Percentiles rank a stretch among this genome's conserved stretches.
These are phyloP conservation scores for Kwoniella dejecticola DNA, from an alignment of 768 basidiomycete species.

Conservation along the genomic window DNA sequence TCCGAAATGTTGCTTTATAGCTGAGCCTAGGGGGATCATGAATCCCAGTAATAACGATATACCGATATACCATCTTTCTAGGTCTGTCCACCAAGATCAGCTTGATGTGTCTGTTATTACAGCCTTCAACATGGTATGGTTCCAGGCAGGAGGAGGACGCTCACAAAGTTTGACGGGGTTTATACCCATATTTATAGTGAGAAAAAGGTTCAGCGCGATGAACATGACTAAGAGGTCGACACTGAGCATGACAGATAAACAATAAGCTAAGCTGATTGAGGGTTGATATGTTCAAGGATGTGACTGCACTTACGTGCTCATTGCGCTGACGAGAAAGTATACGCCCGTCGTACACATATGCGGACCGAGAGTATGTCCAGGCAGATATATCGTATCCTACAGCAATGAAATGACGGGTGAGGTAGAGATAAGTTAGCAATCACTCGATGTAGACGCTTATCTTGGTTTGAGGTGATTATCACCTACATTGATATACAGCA, in stretches of 20 bases:
- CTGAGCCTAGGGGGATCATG: slow-evolving; percentile 27
- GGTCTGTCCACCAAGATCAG: slow-evolving; percentile 6
- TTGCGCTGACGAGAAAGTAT: slow-evolving; percentile 26
- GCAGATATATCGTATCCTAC: slow-evolving; percentile 6
- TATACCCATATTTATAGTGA: slow-evolving; percentile 36
- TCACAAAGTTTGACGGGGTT: slow-evolving; percentile 22
- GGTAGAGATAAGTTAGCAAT: background rate
- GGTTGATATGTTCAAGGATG: too few species aligned
- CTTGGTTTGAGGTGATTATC: too few species aligned
- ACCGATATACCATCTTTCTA: slow-evolving; percentile 38
- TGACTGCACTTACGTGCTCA: slow-evolving; percentile 22
- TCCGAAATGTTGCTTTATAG: slow-evolving; percentile 25
- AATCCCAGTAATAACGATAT: slow-evolving; percentile 27
- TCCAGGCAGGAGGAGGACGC: background rate
- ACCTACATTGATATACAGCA: slow-evolving; percentile 19
- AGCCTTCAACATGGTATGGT: background rate
- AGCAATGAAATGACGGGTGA: too few species aligned
- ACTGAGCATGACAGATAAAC: slow-evolving; percentile 8
- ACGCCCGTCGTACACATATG: slow-evolving; percentile 21
- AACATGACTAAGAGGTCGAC: slow-evolving; percentile 36
- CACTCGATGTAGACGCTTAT: too few species aligned
- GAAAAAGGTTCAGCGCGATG: slow-evolving; percentile 40
- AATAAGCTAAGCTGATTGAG: too few species aligned
- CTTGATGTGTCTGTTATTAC: too few species aligned
- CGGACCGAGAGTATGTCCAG: background rate